phyloP scores from a whole-genome alignment of 139 green algal species.

The Chlamydomonas eustigma region DNA sequence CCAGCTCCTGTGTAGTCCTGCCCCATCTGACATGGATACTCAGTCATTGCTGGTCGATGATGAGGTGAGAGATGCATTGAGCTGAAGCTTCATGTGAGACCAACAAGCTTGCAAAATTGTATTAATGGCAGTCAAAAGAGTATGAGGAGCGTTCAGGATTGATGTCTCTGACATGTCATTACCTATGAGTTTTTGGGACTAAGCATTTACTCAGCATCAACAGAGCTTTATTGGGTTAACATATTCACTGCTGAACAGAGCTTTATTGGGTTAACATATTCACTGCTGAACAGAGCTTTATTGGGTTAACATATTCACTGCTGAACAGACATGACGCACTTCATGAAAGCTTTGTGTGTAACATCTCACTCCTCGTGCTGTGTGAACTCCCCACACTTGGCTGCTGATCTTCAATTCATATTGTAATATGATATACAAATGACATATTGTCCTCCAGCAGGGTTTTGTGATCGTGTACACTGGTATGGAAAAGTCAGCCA shows the following conservation, averaged over 20 bases:
- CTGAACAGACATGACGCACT: neutral
- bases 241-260: too few relatives aligned
- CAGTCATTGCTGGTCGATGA: neutral
- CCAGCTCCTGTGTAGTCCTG: neutral
- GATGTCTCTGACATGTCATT: neutral
- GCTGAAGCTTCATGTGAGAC: neutral
- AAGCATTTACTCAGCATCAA: too few relatives aligned
- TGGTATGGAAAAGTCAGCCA: slow-evolving; percentile 45
- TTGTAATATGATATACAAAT: neutral
- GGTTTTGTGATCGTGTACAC: slow-evolving; percentile 51
- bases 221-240: too few relatives aligned
- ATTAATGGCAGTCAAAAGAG: neutral
- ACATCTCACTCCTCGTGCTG: neutral
- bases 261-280: too few relatives aligned
- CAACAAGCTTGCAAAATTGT: neutral
- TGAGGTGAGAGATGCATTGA: neutral
- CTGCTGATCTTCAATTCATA: neutral
- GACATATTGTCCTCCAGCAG: slow-evolving; percentile 10
- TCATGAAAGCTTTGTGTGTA: neutral
- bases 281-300: neutral
- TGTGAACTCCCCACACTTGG: neutral
- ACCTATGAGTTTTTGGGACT: too few relatives aligned
- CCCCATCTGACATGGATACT: neutral
- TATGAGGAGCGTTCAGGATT: neutral
- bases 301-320: neutral